Percentiles rank a stretch among this genome's conserved stretches.
Evolutionary conservation across 208 protist species (phyloP).

Genomic region (Wallacemonas sp.): DNA sequence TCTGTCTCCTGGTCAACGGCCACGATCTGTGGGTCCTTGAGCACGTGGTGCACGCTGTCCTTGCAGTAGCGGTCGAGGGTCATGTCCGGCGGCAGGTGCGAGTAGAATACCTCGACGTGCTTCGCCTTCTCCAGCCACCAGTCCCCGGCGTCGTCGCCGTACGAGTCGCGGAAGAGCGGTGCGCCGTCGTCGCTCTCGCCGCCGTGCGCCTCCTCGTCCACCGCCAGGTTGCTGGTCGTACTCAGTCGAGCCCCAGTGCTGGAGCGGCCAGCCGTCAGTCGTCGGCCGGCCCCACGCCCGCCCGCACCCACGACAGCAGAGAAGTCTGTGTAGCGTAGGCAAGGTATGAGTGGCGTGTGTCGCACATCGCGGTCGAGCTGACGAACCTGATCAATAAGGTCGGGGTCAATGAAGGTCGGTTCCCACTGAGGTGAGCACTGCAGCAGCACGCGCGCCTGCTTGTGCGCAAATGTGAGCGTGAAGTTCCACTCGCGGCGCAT

Average conservation of each 20-base stretch:
- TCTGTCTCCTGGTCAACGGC: slow-evolving; percentile 68
- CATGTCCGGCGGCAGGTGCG: slow-evolving; percentile 59
- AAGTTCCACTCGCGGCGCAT: slow-evolving; percentile 92
- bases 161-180: background rate
- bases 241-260: background rate
- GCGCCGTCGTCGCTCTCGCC: background rate
- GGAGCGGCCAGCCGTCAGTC: background rate
- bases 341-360: slow-evolving; percentile 55
- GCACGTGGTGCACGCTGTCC: slow-evolving; percentile 66
- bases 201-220: background rate
- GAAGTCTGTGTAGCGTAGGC: slow-evolving; percentile 63
- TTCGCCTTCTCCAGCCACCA: slow-evolving; percentile 78
- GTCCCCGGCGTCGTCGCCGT: slow-evolving; percentile 13
- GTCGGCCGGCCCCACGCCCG: background rate
- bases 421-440: slow-evolving; percentile 80
- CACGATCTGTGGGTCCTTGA: slow-evolving; percentile 64
- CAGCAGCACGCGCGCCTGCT: slow-evolving; percentile 61
- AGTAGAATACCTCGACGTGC: slow-evolving; percentile 73
- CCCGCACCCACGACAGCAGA: slow-evolving; percentile 24
- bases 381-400: slow-evolving; percentile 36
- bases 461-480: slow-evolving; percentile 61
- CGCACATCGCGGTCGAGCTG: slow-evolving; percentile 52
- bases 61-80: slow-evolving; percentile 69
- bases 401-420: slow-evolving; percentile 79
- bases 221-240: background rate